Conservation (phyloP, 2,329 filamentous ascomycete genomes). For the Cercospora brassicicola region DNA sequence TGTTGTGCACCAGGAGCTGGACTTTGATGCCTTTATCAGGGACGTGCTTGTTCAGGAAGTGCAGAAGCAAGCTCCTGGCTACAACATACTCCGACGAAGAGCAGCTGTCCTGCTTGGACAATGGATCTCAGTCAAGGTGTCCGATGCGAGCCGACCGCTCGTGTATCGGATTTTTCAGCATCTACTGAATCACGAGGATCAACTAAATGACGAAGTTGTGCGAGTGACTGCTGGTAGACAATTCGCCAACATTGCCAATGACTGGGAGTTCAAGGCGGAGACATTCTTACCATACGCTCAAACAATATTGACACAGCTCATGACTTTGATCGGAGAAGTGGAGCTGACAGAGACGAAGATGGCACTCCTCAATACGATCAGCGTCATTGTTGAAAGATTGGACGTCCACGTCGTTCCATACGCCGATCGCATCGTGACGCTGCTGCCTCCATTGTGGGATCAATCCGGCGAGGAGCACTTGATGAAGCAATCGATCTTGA, state of each 20-base stretch:
- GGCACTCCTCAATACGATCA: constrained; percentile 82
- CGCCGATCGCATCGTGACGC: constrained; percentile 77
- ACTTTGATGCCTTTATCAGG: constrained; percentile 79
- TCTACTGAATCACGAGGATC: constrained; percentile 73
- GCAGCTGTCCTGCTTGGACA: constrained; percentile 86
- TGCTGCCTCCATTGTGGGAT: constrained; percentile 81
- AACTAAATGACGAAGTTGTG: constrained; percentile 85
- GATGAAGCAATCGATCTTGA: constrained; percentile 90
- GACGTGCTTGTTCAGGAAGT: constrained; percentile 76
- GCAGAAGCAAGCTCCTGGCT: constrained; percentile 65
- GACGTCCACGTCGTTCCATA: constrained; percentile 68
- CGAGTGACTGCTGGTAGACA: constrained; percentile 86
- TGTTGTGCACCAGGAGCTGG: constrained; percentile 70
- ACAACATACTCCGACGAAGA: constrained; percentile 80
- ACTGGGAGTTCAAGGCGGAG: constrained; percentile 75
- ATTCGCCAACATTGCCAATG: constrained; percentile 75
- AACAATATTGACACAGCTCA: constrained; percentile 69
- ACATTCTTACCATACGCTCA: constrained; percentile 76
- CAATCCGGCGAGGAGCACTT: constrained; percentile 82
- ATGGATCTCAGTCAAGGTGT: constrained; percentile 80
- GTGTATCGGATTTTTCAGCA: constrained; percentile 90
- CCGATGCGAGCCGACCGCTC: constrained; percentile 65
- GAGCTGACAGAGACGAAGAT: constrained; percentile 86
- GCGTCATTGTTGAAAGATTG: constrained; percentile 76
- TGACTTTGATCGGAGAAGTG: constrained; percentile 75